Conservation (phyloP, 1,139 yeast species). For the Debaryomycetaceae sp. region DNA sequence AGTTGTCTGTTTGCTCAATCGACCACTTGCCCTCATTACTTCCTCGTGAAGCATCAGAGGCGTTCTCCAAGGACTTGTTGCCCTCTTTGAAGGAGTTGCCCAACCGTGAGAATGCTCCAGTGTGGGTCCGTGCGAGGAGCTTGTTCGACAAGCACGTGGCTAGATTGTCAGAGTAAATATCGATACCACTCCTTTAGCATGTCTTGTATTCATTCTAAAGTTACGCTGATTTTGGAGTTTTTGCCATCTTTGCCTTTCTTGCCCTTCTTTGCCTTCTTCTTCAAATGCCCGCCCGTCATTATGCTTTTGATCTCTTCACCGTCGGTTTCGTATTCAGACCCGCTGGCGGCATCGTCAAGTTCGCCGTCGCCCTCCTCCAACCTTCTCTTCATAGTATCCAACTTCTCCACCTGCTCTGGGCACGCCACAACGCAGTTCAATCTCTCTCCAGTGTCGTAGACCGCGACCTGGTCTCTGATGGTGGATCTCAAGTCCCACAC, state of each 20-base stretch:
- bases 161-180: constrained; percentile 32
- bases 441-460: constrained; percentile 89
- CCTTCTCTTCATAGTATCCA: constrained; percentile 64
- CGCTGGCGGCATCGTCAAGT: constrained; percentile 30
- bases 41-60: constrained; percentile 96
- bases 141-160: constrained; percentile 80
- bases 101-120: constrained; percentile 74
- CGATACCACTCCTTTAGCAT: background rate
- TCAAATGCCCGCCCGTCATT: constrained; percentile 36
- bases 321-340: constrained; percentile 65
- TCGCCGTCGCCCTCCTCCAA: constrained; percentile 23
- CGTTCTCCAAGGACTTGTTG: constrained; percentile 76
- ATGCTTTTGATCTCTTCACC: constrained; percentile 50
- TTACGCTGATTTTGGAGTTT: constrained; percentile 45
- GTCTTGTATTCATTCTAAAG: constrained; percentile 38
- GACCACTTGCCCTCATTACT: constrained; percentile 94
- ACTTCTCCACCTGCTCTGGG: constrained; percentile 73
- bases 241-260: constrained; percentile 31
- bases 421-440: constrained; percentile 80
- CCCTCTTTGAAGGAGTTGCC: constrained; percentile 87
- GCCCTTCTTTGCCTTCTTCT: constrained; percentile 37
- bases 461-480: constrained; percentile 75
- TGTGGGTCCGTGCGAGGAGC: constrained; percentile 85
- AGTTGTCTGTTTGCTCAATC: constrained; percentile 88
- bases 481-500: constrained; percentile 68